Evolutionary conservation across 345 rosid species (phyloP), one percentile per base, ranked within the genome.

Genomic region (Salix purpurea): DNA sequence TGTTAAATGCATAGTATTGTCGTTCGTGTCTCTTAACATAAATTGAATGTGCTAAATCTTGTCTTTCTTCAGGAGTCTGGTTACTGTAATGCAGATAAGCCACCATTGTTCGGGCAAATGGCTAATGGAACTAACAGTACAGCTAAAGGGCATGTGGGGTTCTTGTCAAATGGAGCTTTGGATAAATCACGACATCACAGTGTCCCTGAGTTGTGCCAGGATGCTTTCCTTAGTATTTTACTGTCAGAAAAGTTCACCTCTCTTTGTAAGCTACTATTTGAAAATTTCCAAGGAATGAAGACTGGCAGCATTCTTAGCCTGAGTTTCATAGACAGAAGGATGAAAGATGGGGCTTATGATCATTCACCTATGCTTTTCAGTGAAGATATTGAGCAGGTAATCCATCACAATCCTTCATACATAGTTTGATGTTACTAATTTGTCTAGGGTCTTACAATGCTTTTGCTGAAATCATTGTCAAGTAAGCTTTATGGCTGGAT

Each of bases 341-440:
- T 92, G 98, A 90, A 87, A 80, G 89, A 87, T 36, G 98, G 97
- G 82, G 82, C 77, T 54, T 96, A 96, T 88, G 98, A 90, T 72
- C 36, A 21, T 23, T 86, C 89, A 12, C 98, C 94, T 69, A 12
- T 50, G 77, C 94, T 86, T 71, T 89, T 96, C 81, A 75, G 77
- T 71, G 75, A 83, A 5, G 97, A 96, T 87, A 77, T 94, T 73
- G 87, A 84, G 75, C 87, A 81, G 97, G 99, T 96, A 80, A 77
- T 67, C 67, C 80, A 6, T 69, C 18, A 19, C 65, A 56, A 66
- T 69, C 11, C 60, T 76, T 66, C 65, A 78, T 67, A 15, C 37
- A 14, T 65, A 69, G 42, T 37, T 40, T 56, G 66, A 42, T 26
- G 56, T 80, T 58, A 26, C 37, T 32, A 36, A 28, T 30, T 23